Base-by-base conservation (phyloP, 1,284 basidiomycete genomes). In the Cutaneotrichosporon spelunceum region DNA sequence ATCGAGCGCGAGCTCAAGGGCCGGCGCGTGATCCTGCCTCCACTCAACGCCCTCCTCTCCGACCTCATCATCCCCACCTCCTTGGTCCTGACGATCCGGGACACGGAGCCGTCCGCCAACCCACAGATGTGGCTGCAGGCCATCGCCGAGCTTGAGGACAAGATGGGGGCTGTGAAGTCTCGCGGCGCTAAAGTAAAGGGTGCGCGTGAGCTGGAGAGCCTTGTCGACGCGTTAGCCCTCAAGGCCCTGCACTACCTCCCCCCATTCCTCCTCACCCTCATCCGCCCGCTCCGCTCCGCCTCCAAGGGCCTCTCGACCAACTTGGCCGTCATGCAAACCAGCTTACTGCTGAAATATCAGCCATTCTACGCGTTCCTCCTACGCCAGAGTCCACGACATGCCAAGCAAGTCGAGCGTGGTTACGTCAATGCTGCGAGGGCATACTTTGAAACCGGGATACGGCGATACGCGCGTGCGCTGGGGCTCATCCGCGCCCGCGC, bases 371-470 rank as follows among this genome's bases (percentile, higher is more conserved):
- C 84, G 2, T 99, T 99, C 73, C 81, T 99, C 39, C 86, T 89
- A 62, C 85, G 89, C 8, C 91, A 94, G 67, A 88, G 88, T 16
- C 84, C 88, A 4, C 83, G 84, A 36, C 89, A 94, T 27, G 93
- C 95, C 2, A 85, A 85, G 63, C 95, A 98, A 77, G 82, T 99
- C 23, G 93, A 95, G 76, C 83, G 91, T 53, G 88, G 90, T 4
- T 99, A 99, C 74, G 81, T 90, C 33, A 85, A 85, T 49, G 87
- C 90, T 13, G 89, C 91, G 4, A 85, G 93, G 23, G 85, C 91
- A 21, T 99, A 97, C 76, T 98, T 93, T 66, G 96, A 99, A 79
- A 98, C 96, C 19, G 92, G 89, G 0, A 94, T 99, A 73, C 82
- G 96, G 62, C 82, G 96, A 53, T 99, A 99, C 75, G 84, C 88